phyloP scores from a whole-genome alignment of 2,329 filamentous ascomycete species.

The Calonectria leucothoes region DNA sequence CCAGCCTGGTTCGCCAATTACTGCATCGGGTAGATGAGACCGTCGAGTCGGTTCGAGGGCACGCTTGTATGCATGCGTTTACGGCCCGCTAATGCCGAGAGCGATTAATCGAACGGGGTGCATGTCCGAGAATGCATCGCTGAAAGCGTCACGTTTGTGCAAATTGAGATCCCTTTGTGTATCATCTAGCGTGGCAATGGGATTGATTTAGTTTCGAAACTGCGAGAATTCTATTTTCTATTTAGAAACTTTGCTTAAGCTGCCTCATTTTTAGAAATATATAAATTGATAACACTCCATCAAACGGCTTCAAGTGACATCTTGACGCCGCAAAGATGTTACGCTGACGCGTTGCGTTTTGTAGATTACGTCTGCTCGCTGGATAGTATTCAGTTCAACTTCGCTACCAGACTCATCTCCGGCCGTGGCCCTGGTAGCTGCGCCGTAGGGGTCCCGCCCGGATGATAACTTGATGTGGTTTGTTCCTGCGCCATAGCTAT shows the following conservation, averaged over 20 bases:
- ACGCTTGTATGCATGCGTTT: not conserved
- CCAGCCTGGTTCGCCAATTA: not conserved
- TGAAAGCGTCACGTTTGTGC: not conserved
- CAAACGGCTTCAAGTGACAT: not conserved
- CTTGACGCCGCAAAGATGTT: constrained; percentile 28
- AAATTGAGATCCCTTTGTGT: not conserved
- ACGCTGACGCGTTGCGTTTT: constrained; percentile 37
- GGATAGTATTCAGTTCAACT: constrained; percentile 36
- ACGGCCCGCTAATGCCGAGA: not conserved
- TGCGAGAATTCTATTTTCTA: not conserved
- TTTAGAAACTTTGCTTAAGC: not conserved
- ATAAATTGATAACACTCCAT: too few species aligned
- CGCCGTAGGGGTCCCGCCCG: constrained; percentile 22
- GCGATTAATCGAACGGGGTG: not conserved
- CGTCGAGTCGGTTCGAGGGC: not conserved
- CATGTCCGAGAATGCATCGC: not conserved
- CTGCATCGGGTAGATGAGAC: not conserved
- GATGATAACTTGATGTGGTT: constrained; percentile 36
- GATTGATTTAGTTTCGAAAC: too few species aligned
- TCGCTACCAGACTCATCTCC: constrained; percentile 38
- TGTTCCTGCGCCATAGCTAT: not conserved
- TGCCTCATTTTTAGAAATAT: too few species aligned
- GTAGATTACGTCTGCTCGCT: constrained; percentile 29
- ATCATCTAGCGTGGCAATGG: not conserved
- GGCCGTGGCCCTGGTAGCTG: not conserved